A percentile compares a stretch with the other conserved stretches of the same genome.
These are phyloP conservation scores for Penicillium sp. DNA, from an alignment of 2,329 filamentous ascomycete species.

Conservation along the genomic window DNA sequence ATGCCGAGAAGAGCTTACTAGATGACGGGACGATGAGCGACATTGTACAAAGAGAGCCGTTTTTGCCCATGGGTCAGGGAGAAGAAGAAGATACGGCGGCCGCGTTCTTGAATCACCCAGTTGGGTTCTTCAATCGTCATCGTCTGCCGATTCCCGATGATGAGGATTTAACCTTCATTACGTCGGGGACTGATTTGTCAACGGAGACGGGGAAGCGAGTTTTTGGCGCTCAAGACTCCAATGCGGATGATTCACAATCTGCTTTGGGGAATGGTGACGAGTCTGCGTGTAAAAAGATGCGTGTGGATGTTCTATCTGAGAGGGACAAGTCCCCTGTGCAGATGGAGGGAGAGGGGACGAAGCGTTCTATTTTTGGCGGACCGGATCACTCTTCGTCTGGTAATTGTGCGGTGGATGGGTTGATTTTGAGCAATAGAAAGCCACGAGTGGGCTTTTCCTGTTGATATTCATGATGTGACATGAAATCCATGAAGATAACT, in stretches of 20 bases:
- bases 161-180: background rate
- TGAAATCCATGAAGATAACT: too few species aligned
- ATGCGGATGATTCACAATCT: background rate
- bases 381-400: background rate
- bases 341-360: background rate
- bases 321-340: too few species aligned
- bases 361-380: slow-evolving; percentile 1
- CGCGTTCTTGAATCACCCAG: slow-evolving; percentile 25
- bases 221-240: background rate
- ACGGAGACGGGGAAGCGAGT: background rate
- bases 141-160: slow-evolving; percentile 31
- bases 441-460: too few species aligned
- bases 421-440: too few species aligned
- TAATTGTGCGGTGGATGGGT: too few species aligned
- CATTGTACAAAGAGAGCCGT: slow-evolving; percentile 53
- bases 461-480: too few species aligned
- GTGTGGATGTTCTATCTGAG: background rate
- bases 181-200: background rate
- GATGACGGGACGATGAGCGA: slow-evolving; percentile 54
- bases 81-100: slow-evolving; percentile 22
- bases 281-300: background rate
- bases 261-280: background rate
- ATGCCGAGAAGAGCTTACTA: slow-evolving; percentile 51
- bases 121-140: slow-evolving; percentile 37
- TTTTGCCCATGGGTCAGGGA: slow-evolving; percentile 40